phyloP scores from a whole-genome alignment of 2,329 filamentous ascomycete species.

The Setomelanomma holmii region DNA sequence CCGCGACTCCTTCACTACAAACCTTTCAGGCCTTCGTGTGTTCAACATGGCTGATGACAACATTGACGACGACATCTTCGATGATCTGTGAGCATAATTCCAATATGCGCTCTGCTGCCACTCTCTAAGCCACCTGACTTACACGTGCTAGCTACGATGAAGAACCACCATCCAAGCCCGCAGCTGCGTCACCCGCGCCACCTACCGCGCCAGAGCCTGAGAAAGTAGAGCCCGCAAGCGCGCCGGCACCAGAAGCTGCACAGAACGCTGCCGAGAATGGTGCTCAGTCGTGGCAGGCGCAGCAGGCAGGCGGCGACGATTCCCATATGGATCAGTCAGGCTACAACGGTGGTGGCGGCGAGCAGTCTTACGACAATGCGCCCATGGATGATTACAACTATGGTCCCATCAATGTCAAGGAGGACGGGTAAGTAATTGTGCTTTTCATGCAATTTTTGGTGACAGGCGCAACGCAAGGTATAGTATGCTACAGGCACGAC shows the following conservation, averaged over 20 bases:
- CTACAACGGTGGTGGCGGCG: constrained; percentile 37
- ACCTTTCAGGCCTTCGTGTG: not conserved
- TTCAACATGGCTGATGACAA: constrained; percentile 78
- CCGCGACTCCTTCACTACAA: too few species aligned
- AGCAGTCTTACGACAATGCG: constrained; percentile 39
- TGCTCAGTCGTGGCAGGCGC: constrained; percentile 26
- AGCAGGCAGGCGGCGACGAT: constrained; percentile 28
- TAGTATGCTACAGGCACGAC: not conserved
- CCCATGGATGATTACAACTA: constrained; percentile 52
- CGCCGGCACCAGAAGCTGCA: constrained; percentile 23
- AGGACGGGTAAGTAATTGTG: constrained; percentile 79
- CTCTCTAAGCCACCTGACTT: constrained; percentile 7
- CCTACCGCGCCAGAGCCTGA: constrained; percentile 31
- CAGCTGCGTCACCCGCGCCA: constrained; percentile 26
- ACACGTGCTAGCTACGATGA: constrained; percentile 49
- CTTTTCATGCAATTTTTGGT: constrained; percentile 8
- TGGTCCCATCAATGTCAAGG: constrained; percentile 74
- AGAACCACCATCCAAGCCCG: constrained; percentile 43
- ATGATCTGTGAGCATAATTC: constrained; percentile 76
- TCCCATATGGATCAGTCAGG: constrained; percentile 40
- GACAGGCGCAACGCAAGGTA: constrained; percentile 35
- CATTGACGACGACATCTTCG: constrained; percentile 93
- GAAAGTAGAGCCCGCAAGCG: constrained; percentile 23
- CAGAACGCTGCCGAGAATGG: constrained; percentile 21
- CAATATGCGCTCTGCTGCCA: not conserved